These are phyloP conservation scores for Phytopythium montanum DNA, from an alignment of 352 stramenopile genomes.

Conservation along the genomic window DNA sequence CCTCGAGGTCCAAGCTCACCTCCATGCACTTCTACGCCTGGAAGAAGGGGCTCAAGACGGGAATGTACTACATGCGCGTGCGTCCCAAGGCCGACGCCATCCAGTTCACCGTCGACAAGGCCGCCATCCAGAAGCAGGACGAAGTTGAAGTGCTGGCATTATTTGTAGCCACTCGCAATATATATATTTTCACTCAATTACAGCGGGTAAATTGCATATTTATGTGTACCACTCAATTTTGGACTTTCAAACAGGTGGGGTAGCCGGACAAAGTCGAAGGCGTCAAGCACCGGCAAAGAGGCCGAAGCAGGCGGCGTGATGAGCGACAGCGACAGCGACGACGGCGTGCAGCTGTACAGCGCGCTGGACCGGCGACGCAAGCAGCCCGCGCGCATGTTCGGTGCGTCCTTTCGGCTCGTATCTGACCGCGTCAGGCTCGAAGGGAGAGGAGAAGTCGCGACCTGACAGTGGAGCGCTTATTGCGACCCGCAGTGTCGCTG, in stretches of 20 bases:
- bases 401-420: background rate
- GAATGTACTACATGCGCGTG: constrained; percentile 99
- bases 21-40: constrained; percentile 99
- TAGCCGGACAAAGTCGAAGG: no score
- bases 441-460: background rate
- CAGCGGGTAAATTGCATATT: no score
- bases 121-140: constrained; percentile 27
- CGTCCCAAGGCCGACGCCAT: constrained; percentile 98
- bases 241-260: no score
- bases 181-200: no score
- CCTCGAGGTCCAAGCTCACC: constrained; percentile 97
- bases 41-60: constrained; percentile 99
- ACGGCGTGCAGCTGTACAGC: constrained; percentile 68
- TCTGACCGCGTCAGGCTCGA: no score
- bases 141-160: no score
- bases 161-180: no score
- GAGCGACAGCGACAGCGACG: constrained; percentile 53
- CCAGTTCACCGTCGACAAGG: constrained; percentile 99
- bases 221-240: no score
- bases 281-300: no score
- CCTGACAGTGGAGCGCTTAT: background rate
- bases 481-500: constrained; percentile 30
- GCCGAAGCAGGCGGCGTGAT: constrained; percentile 10
- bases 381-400: constrained; percentile 23
- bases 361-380: constrained; percentile 63